These are phyloP conservation scores for Pseudogymnoascus sp. DNA, from an alignment of 2,329 filamentous ascomycete species.

Conservation along the genomic window DNA sequence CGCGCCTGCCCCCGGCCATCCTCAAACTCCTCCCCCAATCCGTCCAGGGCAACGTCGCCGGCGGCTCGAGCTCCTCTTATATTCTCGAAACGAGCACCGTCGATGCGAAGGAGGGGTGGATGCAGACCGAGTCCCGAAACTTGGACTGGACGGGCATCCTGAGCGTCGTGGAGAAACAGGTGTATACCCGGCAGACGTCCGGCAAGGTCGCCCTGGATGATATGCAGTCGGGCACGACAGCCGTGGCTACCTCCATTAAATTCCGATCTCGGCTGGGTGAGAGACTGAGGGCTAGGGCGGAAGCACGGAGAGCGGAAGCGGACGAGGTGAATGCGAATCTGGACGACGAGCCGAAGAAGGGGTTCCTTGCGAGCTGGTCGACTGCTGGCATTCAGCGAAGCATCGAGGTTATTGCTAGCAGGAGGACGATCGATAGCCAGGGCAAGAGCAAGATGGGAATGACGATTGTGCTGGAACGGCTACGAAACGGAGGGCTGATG, in stretches of 20 bases:
- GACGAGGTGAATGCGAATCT: conserved; percentile 33
- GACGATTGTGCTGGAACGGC: conserved; percentile 69
- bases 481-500: conserved; percentile 59
- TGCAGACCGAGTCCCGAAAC: conserved; percentile 74
- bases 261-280: conserved; percentile 67
- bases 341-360: conserved; percentile 41
- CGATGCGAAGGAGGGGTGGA: conserved; percentile 73
- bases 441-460: conserved; percentile 78
- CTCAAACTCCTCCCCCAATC: conserved; percentile 68
- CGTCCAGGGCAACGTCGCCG: conserved; percentile 45
- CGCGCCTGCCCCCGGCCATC: conserved; percentile 66
- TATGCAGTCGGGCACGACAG: conserved; percentile 40
- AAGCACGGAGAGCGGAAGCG: conserved; percentile 31
- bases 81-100: conserved; percentile 75
- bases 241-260: conserved; percentile 66
- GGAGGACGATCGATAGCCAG: conserved; percentile 69
- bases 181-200: conserved; percentile 42
- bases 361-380: conserved; percentile 52
- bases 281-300: conserved; percentile 35
- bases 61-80: conserved; percentile 60
- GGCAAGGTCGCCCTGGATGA: conserved; percentile 17
- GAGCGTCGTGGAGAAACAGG: conserved; percentile 69
- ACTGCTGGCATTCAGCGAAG: conserved; percentile 67
- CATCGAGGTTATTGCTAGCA: conserved; percentile 72
- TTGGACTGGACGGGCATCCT: conserved; percentile 76